These are phyloP conservation scores for Coemansia sp. DNA, from an alignment of 371 early-diverging fungal genomes.

Conservation along the genomic window DNA sequence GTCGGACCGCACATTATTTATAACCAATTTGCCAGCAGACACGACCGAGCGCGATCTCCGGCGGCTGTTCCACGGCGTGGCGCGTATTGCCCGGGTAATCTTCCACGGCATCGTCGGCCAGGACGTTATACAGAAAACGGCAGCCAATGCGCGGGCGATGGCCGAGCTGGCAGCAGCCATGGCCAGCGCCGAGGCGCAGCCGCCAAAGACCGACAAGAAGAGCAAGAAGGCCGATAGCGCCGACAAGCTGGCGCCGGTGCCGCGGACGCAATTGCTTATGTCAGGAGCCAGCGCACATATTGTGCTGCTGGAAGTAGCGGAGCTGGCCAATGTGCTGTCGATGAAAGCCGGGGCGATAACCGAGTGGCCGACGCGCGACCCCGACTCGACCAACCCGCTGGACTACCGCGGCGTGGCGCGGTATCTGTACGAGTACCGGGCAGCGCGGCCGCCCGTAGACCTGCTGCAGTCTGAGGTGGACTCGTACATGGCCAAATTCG, in stretches of 20 bases:
- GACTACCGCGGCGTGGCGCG: constrained; percentile 50
- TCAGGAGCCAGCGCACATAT: constrained; percentile 75
- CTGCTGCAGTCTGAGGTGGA: constrained; percentile 67
- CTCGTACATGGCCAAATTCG: constrained; percentile 74
- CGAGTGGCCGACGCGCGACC: constrained; percentile 62
- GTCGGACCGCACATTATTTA: constrained; percentile 71
- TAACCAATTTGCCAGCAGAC: constrained; percentile 81
- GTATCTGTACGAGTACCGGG: constrained; percentile 59
- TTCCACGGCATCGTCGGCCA: constrained; percentile 54
- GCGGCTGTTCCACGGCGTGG: constrained; percentile 70
- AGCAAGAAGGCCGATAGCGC: constrained; percentile 34
- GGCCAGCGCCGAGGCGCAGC: too few species aligned
- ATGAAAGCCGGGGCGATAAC: constrained; percentile 62
- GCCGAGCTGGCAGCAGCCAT: constrained; percentile 42
- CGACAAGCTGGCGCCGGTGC: constrained; percentile 21
- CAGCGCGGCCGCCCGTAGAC: constrained; percentile 59
- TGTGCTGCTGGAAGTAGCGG: constrained; percentile 68
- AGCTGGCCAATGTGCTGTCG: constrained; percentile 60
- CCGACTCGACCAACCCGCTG: constrained; percentile 52
- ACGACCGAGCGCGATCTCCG: constrained; percentile 71
- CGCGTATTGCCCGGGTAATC: constrained; percentile 63
- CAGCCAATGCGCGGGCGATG: constrained; percentile 29
- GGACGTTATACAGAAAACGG: constrained; percentile 47
- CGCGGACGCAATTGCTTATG: constrained; percentile 50
- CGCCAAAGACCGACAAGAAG: constrained; percentile 17